phyloP scores from a whole-genome alignment of 257 asterid species.

The Ehretia macrophylla region DNA sequence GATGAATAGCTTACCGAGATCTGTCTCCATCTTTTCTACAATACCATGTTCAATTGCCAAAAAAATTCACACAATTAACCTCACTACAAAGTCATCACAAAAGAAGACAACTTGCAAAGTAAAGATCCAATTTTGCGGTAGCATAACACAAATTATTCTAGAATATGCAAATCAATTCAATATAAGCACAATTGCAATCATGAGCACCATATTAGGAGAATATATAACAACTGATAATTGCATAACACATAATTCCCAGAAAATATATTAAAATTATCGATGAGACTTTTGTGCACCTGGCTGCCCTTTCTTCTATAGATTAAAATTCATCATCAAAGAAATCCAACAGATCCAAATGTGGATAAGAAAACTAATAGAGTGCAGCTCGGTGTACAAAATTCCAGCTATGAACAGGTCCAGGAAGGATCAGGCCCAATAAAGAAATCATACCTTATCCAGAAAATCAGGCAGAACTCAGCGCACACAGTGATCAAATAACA shows the following conservation, averaged over 20 bases:
- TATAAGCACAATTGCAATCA: constrained; percentile 9
- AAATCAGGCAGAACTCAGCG: constrained; percentile 58
- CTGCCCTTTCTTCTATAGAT: neutral
- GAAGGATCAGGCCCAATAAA: neutral
- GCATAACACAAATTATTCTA: constrained; percentile 11
- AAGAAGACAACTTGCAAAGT: neutral
- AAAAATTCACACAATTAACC: neutral
- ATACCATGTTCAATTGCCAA: constrained; percentile 15
- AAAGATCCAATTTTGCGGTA: constrained; percentile 2
- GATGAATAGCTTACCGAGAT: constrained; percentile 76
- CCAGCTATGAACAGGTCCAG: constrained; percentile 1
- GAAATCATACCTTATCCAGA: constrained; percentile 57
- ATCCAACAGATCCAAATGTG: constrained; percentile 46
- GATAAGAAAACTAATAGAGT: constrained; percentile 4
- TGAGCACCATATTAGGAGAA: constrained; percentile 9
- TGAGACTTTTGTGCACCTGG: too few relatives aligned
- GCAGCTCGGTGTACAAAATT: neutral
- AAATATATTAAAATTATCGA: neutral
- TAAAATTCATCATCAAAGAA: constrained; percentile 20
- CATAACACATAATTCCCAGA: constrained; percentile 10
- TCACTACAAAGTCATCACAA: constrained; percentile 11
- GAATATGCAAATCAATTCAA: constrained; percentile 15
- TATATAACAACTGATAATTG: constrained; percentile 16
- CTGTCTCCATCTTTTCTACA: constrained; percentile 70
- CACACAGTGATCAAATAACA: constrained; percentile 52